These are phyloP conservation scores for Colletotrichum scovillei DNA, from an alignment of 2,329 filamentous ascomycete genomes.

Conservation along the genomic window DNA sequence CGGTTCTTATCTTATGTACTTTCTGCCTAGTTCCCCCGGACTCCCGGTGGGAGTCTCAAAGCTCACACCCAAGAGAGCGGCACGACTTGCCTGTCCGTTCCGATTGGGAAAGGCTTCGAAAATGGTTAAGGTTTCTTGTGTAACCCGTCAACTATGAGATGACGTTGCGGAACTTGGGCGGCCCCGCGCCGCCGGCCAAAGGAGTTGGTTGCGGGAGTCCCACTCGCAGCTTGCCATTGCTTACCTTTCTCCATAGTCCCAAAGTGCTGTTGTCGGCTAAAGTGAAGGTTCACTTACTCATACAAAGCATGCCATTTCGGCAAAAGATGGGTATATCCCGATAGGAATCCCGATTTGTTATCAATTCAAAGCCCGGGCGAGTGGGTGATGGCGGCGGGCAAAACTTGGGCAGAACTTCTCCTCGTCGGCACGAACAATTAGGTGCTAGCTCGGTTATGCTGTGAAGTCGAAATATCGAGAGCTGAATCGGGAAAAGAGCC, in stretches of 20 bases:
- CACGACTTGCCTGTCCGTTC: neutral
- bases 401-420: neutral
- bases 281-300: neutral
- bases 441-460: neutral
- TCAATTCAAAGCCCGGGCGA: neutral
- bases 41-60: neutral
- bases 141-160: slow-evolving; percentile 2
- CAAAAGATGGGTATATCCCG: neutral
- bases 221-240: neutral
- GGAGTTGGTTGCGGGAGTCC: neutral
- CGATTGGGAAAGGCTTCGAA: neutral
- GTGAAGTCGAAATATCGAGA: neutral
- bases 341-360: neutral
- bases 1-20: neutral
- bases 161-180: neutral
- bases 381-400: neutral
- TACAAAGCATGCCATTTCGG: neutral
- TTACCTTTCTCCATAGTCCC: no score
- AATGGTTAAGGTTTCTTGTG: neutral
- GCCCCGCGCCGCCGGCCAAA: neutral
- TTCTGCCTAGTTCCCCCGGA: neutral
- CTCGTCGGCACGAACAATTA: neutral
- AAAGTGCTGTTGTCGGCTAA: neutral
- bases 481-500: neutral
- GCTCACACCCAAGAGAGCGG: neutral